Percentiles rank a stretch among this genome's conserved stretches.
These are phyloP conservation scores for Zangia roseola DNA, from an alignment of 768 basidiomycete species.

Conservation along the genomic window DNA sequence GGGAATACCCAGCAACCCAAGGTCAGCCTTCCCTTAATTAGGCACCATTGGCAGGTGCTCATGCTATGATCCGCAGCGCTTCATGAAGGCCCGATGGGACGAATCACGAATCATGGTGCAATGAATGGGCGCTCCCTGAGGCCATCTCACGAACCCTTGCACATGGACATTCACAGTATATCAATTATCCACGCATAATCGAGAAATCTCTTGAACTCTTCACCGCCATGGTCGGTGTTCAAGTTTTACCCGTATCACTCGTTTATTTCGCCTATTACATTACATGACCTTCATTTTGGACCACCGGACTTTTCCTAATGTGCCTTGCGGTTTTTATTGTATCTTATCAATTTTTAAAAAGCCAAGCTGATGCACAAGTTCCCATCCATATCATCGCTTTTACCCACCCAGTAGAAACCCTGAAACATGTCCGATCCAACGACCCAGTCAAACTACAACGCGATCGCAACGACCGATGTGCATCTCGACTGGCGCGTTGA, in stretches of 20 bases:
- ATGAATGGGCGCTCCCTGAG: not conserved
- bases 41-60: not conserved
- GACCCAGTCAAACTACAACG: constrained; percentile 76
- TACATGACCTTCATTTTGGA: constrained; percentile 4
- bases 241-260: not conserved
- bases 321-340: constrained; percentile 1
- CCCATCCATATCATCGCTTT: too few species aligned
- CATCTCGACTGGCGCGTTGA: constrained; percentile 79
- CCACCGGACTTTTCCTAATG: constrained; percentile 12
- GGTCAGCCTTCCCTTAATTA: constrained; percentile 4
- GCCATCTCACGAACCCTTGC: not conserved
- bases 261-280: not conserved
- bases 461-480: constrained; percentile 65
- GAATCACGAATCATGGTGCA: not conserved
- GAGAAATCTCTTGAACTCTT: not conserved
- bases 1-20: constrained; percentile 14
- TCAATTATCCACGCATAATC: constrained; percentile 2
- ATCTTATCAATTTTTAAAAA: not conserved
- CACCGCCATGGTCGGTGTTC: constrained; percentile 6
- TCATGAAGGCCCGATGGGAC: constrained; percentile 17
- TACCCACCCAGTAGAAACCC: not conserved
- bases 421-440: constrained; percentile 51
- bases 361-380: too few species aligned
- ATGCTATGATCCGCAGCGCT: constrained; percentile 12
- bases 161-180: constrained; percentile 5